These are phyloP conservation scores for Pinus tabuliformis DNA, from an alignment of 75 land plant genomes.

Conservation along the genomic window DNA sequence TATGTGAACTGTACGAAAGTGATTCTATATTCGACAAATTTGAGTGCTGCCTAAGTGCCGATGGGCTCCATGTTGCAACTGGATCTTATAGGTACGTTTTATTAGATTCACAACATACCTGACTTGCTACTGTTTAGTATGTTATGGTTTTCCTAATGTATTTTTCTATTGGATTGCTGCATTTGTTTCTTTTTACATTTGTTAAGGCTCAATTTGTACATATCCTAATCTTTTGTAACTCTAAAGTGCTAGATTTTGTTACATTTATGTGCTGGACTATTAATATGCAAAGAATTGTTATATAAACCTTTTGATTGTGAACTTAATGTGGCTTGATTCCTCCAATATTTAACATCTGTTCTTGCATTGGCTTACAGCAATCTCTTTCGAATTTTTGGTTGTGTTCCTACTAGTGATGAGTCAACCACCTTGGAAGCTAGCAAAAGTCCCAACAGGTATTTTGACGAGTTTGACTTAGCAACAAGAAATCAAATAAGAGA, in stretches of 20 bases:
- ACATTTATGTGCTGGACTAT: neutral
- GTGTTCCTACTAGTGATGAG: conserved; percentile 41
- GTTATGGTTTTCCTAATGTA: neutral
- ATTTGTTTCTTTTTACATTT: neutral
- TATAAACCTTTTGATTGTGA: too few species aligned
- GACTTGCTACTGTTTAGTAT: too few species aligned
- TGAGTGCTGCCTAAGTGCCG: conserved; percentile 80
- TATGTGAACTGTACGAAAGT: conserved; percentile 76
- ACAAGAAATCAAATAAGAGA: too few species aligned
- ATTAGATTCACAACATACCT: neutral
- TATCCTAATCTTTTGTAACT: too few species aligned
- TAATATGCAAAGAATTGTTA: neutral
- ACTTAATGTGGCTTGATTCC: too few species aligned
- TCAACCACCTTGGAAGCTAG: conserved; percentile 57
- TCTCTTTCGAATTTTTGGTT: conserved; percentile 58
- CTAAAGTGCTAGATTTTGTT: too few species aligned
- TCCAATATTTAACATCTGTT: too few species aligned
- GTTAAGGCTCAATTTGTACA: too few species aligned
- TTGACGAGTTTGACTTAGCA: too few species aligned
- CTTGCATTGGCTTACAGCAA: conserved; percentile 34
- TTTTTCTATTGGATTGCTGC: neutral
- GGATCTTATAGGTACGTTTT: conserved; percentile 81
- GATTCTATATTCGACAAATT: conserved; percentile 91
- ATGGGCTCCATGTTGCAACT: conserved; percentile 75
- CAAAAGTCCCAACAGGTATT: conserved; percentile 36